Evolutionary conservation across 2,329 filamentous ascomycete genomes (phyloP).

Genomic region (Fusarium falciforme): DNA sequence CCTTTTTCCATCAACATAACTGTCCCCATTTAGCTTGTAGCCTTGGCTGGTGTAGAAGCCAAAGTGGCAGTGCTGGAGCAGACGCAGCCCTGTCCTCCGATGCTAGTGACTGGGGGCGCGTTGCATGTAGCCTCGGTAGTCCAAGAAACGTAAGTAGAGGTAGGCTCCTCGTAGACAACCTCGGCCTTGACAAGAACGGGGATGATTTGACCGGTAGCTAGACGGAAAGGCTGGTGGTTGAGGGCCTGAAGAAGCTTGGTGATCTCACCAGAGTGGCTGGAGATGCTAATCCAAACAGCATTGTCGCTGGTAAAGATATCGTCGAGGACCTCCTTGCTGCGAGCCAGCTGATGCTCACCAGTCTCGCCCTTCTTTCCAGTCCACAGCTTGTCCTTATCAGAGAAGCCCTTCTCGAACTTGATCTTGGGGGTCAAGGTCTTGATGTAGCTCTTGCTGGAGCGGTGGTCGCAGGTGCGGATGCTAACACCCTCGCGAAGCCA

Average conservation of each 20-base stretch:
- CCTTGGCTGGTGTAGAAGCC: conserved; percentile 30
- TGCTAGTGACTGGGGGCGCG: conserved; percentile 57
- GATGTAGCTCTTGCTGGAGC: conserved; percentile 67
- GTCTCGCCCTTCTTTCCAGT: conserved; percentile 56
- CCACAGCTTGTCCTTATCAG: conserved; percentile 64
- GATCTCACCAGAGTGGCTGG: conserved; percentile 70
- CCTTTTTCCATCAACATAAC: background rate
- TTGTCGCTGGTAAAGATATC: conserved; percentile 66
- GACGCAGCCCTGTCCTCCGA: conserved; percentile 55
- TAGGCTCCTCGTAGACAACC: conserved; percentile 48
- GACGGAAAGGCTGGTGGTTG: conserved; percentile 69
- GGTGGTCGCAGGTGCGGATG: conserved; percentile 75
- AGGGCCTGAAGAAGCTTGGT: conserved; percentile 63
- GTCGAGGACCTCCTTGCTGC: conserved; percentile 63
- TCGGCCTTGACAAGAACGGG: conserved; percentile 74
- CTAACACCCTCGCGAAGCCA: conserved; percentile 73
- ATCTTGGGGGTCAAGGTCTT: conserved; percentile 62
- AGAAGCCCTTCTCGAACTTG: conserved; percentile 70
- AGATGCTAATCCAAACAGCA: conserved; percentile 68
- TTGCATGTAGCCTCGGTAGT: conserved; percentile 57
- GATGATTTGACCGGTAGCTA: conserved; percentile 76
- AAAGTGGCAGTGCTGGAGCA: conserved; percentile 44
- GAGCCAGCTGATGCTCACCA: conserved; percentile 58
- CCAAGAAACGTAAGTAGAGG: conserved; percentile 49
- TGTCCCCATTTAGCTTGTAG: conserved; percentile 5